phyloP scores from a whole-genome alignment of 2,329 filamentous ascomycete species.

The Talaromyces piceae region DNA sequence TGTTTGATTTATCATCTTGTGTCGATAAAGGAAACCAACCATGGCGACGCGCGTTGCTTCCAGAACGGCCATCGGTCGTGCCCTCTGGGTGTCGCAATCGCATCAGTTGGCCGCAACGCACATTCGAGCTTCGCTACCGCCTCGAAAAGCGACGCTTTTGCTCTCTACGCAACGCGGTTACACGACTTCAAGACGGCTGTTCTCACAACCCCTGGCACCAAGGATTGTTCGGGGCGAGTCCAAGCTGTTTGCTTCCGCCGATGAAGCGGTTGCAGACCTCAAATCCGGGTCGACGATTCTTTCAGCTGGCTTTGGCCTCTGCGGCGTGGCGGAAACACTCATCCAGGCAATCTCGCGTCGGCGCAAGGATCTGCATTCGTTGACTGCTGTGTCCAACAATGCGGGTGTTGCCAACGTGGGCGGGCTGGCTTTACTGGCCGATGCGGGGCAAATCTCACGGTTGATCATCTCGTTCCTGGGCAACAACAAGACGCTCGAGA shows the following conservation, averaged over 20 bases:
- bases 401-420: conserved; percentile 71
- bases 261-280: conserved; percentile 70
- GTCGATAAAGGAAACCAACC: neutral
- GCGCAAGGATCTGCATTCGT: conserved; percentile 61
- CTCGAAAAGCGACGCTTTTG: neutral
- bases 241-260: conserved; percentile 37
- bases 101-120: neutral
- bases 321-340: conserved; percentile 72
- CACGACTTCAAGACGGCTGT: neutral
- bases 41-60: conserved; percentile 1
- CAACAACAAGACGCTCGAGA: conserved; percentile 88
- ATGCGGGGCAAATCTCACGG: conserved; percentile 77
- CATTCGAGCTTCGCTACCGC: neutral
- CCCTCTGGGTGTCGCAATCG: conserved; percentile 2
- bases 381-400: conserved; percentile 92
- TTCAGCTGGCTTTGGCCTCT: conserved; percentile 77
- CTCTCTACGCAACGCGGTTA: neutral
- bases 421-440: conserved; percentile 70
- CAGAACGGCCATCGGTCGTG: neutral
- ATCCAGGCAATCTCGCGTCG: conserved; percentile 58
- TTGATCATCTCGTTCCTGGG: conserved; percentile 93
- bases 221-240: conserved; percentile 8
- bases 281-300: conserved; percentile 66
- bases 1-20: neutral
- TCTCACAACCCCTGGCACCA: conserved; percentile 4